Evolutionary conservation across 768 basidiomycete genomes (phyloP).

Genomic region (Exsudoporus frostii): DNA sequence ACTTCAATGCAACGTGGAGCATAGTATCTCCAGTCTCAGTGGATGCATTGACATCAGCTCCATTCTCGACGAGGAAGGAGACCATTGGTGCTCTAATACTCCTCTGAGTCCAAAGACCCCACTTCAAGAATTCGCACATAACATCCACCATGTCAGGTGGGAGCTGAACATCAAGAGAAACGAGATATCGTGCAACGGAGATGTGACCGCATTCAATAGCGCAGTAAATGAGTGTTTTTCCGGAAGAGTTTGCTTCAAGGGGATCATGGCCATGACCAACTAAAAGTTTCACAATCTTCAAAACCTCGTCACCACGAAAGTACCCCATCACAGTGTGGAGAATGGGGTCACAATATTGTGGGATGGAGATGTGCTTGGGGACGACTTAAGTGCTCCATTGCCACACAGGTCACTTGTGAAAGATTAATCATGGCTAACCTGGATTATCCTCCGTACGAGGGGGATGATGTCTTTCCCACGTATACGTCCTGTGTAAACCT

Average conservation of each 20-base stretch:
- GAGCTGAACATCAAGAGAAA: not conserved
- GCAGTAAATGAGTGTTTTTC: not conserved
- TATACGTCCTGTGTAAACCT: no score
- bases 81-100: not conserved
- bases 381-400: not conserved
- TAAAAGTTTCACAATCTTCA: not conserved
- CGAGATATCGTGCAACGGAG: not conserved
- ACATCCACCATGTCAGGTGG: not conserved
- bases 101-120: no score
- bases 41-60: not conserved
- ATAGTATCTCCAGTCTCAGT: not conserved
- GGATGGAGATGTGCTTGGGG: not conserved
- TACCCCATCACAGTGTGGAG: not conserved
- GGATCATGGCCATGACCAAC: not conserved
- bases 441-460: not conserved
- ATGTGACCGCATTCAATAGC: not conserved
- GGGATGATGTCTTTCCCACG: not conserved
- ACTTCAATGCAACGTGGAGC: not conserved
- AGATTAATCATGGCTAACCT: not conserved
- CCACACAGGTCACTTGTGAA: not conserved
- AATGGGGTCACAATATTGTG: not conserved
- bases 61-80: not conserved
- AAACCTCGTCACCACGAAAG: not conserved
- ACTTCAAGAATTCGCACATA: no score
- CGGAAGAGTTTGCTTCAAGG: not conserved